Evolutionary conservation across 2,329 filamentous ascomycete species (phyloP).

Genomic region (Triangularia setosa): DNA sequence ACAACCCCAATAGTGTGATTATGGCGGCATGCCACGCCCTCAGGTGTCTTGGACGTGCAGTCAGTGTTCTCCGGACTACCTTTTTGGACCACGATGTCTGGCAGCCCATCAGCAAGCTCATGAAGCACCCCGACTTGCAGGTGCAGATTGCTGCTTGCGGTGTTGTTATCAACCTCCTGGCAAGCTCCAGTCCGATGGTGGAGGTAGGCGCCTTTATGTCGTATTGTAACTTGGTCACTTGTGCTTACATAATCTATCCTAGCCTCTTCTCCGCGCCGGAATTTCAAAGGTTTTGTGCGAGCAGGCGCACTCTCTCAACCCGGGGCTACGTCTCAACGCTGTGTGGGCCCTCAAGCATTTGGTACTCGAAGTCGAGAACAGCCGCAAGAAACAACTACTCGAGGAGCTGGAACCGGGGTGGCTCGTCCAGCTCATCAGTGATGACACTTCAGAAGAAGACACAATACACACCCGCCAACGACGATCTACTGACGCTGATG

Average conservation of each 20-base stretch:
- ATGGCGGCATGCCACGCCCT: constrained; percentile 81
- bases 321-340: constrained; percentile 77
- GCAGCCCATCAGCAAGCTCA: constrained; percentile 69
- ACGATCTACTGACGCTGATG: constrained; percentile 26
- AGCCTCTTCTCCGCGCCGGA: constrained; percentile 70
- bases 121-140: constrained; percentile 70
- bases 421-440: constrained; percentile 73
- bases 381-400: constrained; percentile 72
- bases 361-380: constrained; percentile 65
- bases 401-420: constrained; percentile 74
- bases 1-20: constrained; percentile 72
- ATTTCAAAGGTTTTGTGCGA: constrained; percentile 75
- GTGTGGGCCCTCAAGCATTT: constrained; percentile 94
- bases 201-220: constrained; percentile 54
- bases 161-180: constrained; percentile 77
- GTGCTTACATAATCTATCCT: constrained; percentile 21
- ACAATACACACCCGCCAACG: constrained; percentile 37
- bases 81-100: constrained; percentile 83
- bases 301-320: constrained; percentile 76
- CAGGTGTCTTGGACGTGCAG: constrained; percentile 77
- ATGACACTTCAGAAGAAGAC: constrained; percentile 52
- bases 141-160: constrained; percentile 84
- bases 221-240: constrained; percentile 7
- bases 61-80: constrained; percentile 77
- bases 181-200: constrained; percentile 88